phyloP scores from a whole-genome alignment of 331 rosid genomes.

The Rosa hybrid region DNA sequence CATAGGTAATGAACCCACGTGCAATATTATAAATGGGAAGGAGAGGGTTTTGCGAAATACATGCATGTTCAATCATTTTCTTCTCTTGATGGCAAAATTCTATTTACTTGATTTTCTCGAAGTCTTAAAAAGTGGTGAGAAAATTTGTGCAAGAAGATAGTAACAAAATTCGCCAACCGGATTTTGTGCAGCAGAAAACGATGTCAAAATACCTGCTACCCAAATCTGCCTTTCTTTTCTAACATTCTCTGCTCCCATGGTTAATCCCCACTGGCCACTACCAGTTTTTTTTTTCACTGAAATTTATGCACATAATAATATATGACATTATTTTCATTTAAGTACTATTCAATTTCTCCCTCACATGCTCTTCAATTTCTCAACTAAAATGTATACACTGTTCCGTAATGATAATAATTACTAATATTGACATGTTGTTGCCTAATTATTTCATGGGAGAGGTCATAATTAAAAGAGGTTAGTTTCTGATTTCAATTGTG shows the following conservation, averaged over 20 bases:
- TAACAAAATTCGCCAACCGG: slow-evolving; percentile 9
- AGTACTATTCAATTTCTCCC: background rate
- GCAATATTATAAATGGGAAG: background rate
- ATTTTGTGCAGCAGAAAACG: slow-evolving; percentile 13
- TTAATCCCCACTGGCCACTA: slow-evolving; percentile 2
- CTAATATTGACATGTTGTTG: background rate
- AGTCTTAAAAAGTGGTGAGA: slow-evolving; percentile 12
- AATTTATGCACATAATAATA: slow-evolving; percentile 16
- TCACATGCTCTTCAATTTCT: slow-evolving; percentile 12
- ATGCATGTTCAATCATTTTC: slow-evolving; percentile 20
- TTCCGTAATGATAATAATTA: background rate
- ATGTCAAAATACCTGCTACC: slow-evolving; percentile 4
- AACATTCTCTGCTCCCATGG: slow-evolving; percentile 37
- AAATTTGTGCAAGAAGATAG: slow-evolving; percentile 11
- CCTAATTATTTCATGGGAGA: background rate
- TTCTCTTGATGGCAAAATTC: background rate
- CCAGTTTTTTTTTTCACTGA: slow-evolving; percentile 29
- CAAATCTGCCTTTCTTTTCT: slow-evolving; percentile 10
- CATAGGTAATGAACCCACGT: slow-evolving; percentile 10
- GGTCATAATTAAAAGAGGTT: background rate
- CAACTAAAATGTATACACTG: background rate
- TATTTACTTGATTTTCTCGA: slow-evolving; percentile 1
- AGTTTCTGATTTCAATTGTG: too few relatives aligned
- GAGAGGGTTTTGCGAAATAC: slow-evolving; percentile 7
- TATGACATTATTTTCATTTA: background rate